phyloP scores from a whole-genome alignment of 2,329 filamentous ascomycete genomes.

The Tolypocladium endophyticum region DNA sequence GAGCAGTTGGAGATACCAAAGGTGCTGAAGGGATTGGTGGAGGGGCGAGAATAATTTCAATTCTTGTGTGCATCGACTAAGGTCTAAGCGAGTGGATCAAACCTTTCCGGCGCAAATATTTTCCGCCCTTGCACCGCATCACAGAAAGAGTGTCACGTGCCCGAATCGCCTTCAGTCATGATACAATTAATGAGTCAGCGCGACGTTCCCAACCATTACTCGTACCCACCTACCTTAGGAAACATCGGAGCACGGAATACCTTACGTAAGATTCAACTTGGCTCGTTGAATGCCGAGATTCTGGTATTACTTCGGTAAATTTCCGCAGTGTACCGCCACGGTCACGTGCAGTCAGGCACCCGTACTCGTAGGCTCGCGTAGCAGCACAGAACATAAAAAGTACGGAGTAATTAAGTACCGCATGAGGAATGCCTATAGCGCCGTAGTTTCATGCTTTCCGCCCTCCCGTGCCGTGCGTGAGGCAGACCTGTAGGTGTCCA shows the following conservation, averaged over 20 bases:
- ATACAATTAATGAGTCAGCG: not conserved
- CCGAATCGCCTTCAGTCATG: accelerated
- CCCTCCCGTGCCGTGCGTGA: not conserved
- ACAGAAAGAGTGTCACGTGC: not conserved
- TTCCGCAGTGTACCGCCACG: too few relatives aligned
- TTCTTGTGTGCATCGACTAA: conserved; percentile 28
- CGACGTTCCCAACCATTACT: too few relatives aligned
- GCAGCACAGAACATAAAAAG: too few relatives aligned
- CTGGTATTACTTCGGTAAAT: too few relatives aligned
- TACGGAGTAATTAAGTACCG: too few relatives aligned
- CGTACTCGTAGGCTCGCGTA: too few relatives aligned
- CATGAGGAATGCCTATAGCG: too few relatives aligned
- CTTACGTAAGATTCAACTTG: too few relatives aligned
- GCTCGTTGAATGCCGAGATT: too few relatives aligned
- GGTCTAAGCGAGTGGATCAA: conserved; percentile 25
- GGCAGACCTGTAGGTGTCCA: not conserved
- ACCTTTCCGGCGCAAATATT: conserved; percentile 9
- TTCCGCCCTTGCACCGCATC: conserved; percentile 8
- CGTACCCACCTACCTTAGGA: too few relatives aligned
- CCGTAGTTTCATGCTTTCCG: not conserved
- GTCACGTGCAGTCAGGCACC: too few relatives aligned
- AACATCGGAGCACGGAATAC: too few relatives aligned
- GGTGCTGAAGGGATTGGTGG: conserved; percentile 30
- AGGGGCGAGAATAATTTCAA: conserved; percentile 29
- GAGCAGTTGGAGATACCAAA: conserved; percentile 30